phyloP scores from a whole-genome alignment of 306 rosid genomes.

The Canavalia ensiformis region DNA sequence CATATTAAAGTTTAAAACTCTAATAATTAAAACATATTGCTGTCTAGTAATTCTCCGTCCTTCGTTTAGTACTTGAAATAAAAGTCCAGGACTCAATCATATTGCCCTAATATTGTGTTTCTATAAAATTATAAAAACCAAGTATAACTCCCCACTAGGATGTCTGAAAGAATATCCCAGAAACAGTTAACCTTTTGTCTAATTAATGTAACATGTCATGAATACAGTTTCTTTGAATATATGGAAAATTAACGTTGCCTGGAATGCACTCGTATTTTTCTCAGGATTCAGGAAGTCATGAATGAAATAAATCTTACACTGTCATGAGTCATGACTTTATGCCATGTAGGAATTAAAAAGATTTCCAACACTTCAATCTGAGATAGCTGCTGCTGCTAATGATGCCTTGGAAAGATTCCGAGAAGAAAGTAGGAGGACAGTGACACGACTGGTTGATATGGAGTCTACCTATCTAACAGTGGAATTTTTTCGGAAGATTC shows the following conservation, averaged over 20 bases:
- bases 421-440: conserved; percentile 50
- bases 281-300: neutral
- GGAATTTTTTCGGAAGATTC: conserved; percentile 48
- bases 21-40: neutral
- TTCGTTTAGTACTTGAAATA: neutral
- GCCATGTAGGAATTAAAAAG: conserved; percentile 48
- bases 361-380: conserved; percentile 51
- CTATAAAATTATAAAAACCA: neutral
- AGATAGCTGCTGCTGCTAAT: conserved; percentile 50
- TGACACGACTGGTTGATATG: conserved; percentile 48
- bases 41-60: neutral
- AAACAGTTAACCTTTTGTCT: neutral
- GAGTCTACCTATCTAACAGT: conserved; percentile 49
- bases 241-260: neutral
- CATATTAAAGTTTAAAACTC: neutral
- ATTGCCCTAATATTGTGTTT: neutral
- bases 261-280: neutral
- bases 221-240: neutral
- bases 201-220: neutral
- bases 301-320: neutral
- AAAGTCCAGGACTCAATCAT: neutral
- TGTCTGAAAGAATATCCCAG: neutral
- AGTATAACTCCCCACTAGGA: conserved; percentile 2
- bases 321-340: conserved; percentile 1
- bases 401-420: conserved; percentile 51